A percentile compares a stretch with the other conserved stretches of the same genome.
phyloP scores from a whole-genome alignment of 805 yeast species.

The Wickerhamiella slavikovae region DNA sequence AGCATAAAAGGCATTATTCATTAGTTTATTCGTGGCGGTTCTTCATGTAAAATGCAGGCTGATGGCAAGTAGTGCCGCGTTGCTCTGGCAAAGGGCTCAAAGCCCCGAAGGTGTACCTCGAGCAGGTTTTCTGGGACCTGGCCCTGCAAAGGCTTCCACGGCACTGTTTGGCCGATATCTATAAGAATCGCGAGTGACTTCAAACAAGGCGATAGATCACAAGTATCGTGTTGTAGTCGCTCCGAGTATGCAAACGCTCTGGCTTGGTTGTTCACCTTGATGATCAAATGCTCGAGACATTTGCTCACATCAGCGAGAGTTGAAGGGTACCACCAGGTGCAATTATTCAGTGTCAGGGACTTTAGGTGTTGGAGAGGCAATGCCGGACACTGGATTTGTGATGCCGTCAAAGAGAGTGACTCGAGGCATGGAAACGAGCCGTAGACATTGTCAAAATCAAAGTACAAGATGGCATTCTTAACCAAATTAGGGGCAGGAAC shows the following conservation, averaged over 20 bases:
- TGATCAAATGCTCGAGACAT: constrained; percentile 1
- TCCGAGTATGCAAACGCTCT: constrained; percentile 5
- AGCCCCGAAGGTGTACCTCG: constrained; percentile 3
- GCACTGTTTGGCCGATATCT: constrained; percentile 1
- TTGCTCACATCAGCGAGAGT: constrained; percentile 2
- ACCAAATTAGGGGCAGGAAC: too few relatives aligned
- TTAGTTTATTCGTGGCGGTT: neutral
- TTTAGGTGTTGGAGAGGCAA: constrained; percentile 1
- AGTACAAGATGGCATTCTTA: too few relatives aligned
- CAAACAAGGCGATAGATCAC: constrained; percentile 2
- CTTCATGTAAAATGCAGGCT: neutral
- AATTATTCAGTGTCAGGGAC: constrained; percentile 2
- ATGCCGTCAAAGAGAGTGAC: constrained; percentile 5
- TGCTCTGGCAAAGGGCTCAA: neutral
- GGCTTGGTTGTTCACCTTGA: neutral
- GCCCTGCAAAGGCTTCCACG: constrained; percentile 5
- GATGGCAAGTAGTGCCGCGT: neutral
- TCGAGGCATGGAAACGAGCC: constrained; percentile 3
- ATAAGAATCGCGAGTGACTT: constrained; percentile 2
- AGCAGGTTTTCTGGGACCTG: constrained; percentile 1
- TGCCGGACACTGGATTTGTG: constrained; percentile 3
- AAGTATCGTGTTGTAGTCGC: constrained; percentile 3
- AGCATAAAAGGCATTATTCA: neutral
- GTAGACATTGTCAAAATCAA: constrained; percentile 9
- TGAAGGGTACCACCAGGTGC: constrained; percentile 7